Evolutionary conservation across 2,329 filamentous ascomycete genomes (phyloP).

Genomic region (Aureobasidium uvarum): DNA sequence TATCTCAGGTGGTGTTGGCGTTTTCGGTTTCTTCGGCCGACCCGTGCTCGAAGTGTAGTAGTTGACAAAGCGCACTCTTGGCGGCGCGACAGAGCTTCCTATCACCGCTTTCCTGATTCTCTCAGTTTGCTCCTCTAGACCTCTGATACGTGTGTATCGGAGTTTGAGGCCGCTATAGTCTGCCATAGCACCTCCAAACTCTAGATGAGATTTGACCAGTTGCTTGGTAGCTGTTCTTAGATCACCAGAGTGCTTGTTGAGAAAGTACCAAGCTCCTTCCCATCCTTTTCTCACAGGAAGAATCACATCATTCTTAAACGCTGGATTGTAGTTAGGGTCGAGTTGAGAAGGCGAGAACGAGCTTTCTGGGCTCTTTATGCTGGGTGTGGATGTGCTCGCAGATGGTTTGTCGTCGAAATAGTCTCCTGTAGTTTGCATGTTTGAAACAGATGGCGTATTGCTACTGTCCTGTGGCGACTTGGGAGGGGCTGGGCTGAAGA

Average conservation of each 20-base stretch:
- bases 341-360: conserved; percentile 33
- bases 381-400: conserved; percentile 5
- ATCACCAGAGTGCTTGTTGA: conserved; percentile 76
- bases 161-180: conserved; percentile 68
- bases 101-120: conserved; percentile 39
- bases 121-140: conserved; percentile 69
- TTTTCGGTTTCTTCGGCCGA: conserved; percentile 54
- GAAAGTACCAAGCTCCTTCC: conserved; percentile 68
- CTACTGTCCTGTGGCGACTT: conserved; percentile 15
- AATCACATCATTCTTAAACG: conserved; percentile 70
- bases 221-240: conserved; percentile 67
- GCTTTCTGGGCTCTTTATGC: conserved; percentile 35
- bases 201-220: conserved; percentile 75
- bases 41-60: conserved; percentile 89
- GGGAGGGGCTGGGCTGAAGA: conserved; percentile 57
- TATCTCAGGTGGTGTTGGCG: conserved; percentile 42
- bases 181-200: conserved; percentile 78
- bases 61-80: conserved; percentile 75
- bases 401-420: conserved; percentile 17
- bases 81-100: conserved; percentile 34
- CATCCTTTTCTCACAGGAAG: conserved; percentile 68
- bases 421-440: background rate
- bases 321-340: conserved; percentile 70
- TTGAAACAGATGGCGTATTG: background rate
- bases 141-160: conserved; percentile 67